Evolutionary conservation across 2,329 filamentous ascomycete genomes (phyloP), one percentile per base, ranked within the genome.

Genomic region (Botrytis tulipae): DNA sequence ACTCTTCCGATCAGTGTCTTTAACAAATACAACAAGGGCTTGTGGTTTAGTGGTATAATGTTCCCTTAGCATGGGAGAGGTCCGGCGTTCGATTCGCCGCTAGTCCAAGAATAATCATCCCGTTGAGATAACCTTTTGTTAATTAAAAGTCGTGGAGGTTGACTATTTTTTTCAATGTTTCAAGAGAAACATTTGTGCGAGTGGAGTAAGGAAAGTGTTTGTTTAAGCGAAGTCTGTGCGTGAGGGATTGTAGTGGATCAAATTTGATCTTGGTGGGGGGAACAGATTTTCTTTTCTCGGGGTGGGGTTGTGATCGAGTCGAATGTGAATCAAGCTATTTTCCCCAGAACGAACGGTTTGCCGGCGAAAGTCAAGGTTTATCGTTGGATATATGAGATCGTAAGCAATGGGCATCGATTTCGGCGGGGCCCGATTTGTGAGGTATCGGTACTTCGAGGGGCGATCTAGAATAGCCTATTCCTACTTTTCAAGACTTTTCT

Each of bases 1-100:
- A 25, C 0, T 5, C 2, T 12, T 51, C 1, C 4, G 0, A 1
- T 0, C 0, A 0, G 0, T 0, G 0, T 59, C 6, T 9, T 22
- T 14, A 59, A 59, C 54, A 29, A 29, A 35, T 18, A 46, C 14
- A 59, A 4, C 6, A 59, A 6, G 29, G 57, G 57, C 57, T 59
- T 59, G 57, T 59, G 57, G 54, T 59, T 59, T 59, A 59, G 54
- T 59, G 54, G 54, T 59, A 59, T 59, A 59, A 59, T 60, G 57
- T 60, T 60, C 57, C 57, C 57, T 44, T 44, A 44, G 42, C 42
- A 44, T 44, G 42, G 42, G 42, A 44, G 42, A 44, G 42, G 42
- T 44, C 51, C 51, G 51, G 51, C 51, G 51, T 54, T 54, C 51
- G 51, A 54, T 54, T 54, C 51, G 51, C 51, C 51, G 51, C 57